Evolutionary conservation across 2,329 filamentous ascomycete species (phyloP), one percentile per base, ranked within the genome.

Genomic region (Ilyonectria robusta): DNA sequence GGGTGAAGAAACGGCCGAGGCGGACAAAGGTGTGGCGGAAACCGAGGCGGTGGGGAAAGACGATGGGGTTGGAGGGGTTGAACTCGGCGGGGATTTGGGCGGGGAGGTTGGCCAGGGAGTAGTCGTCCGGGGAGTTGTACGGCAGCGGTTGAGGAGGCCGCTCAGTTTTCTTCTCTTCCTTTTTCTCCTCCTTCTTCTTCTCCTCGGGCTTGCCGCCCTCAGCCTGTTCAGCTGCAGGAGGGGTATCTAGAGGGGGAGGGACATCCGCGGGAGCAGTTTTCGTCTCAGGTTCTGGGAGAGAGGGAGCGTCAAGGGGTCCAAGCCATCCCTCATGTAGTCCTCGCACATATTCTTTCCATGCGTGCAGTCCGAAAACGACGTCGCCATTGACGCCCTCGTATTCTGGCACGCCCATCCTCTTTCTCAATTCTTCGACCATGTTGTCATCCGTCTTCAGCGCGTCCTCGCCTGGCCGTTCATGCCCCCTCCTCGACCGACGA

Each of bases 241-340:
- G 56, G 44, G 62, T 31, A n/a, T 76, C 74, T 6, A 75, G 69
- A 6, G 73, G 70, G 5, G 37, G 23, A 4, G 31, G 31, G 31
- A 33, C 7, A 33, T 33, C 31, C 31, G 2, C 7, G 7, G 31
- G 71, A 7, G 76, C 74, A 33, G 77, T 70, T 47, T 72, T 74
- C 11, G 55, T 23, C 64, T 75, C 57, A 68, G 61, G 40, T 56
- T 76, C 70, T 37, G 76, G 64, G 60, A 82, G 78, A 31, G 78
- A 75, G 2, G 92, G 92, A 62, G 89, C 81, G 66, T 92, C 89
- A 48, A 97, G 83, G 8, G 96, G 94, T 0, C 96, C 95, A 26
- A 99, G 84, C 95, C 96, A 99, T 62, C 96, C 96, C 82, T 99
- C 96, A 79, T 99, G 96, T 72, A 98, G 78, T 51, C 96, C 96